Conservation (phyloP, 176 grass and related monocot species). For the Hyparrhenia diplandra region DNA sequence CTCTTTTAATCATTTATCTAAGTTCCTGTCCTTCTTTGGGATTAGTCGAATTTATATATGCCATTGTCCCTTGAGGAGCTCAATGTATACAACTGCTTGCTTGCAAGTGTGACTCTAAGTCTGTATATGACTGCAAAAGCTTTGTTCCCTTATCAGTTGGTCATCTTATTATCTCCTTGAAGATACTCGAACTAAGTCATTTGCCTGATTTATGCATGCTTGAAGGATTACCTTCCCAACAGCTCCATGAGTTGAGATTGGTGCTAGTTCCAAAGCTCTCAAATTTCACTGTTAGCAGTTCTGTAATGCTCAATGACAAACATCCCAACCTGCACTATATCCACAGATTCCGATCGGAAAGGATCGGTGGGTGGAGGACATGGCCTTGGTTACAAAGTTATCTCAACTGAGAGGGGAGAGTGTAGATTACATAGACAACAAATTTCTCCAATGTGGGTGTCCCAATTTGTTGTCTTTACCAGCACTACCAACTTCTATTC, state of each 20-base stretch:
- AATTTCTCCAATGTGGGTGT: too few species aligned
- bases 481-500: background rate
- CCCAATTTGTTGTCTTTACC: background rate
- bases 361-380: too few species aligned
- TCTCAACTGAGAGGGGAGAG: too few species aligned
- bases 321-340: too few species aligned
- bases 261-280: background rate
- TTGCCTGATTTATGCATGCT: too few species aligned
- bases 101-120: background rate
- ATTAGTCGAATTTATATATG: background rate
- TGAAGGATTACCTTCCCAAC: background rate
- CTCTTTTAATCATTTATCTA: too few species aligned
- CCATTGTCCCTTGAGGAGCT: background rate
- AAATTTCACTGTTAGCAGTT: background rate
- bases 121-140: too few species aligned
- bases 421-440: too few species aligned
- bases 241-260: background rate
- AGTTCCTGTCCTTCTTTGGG: background rate
- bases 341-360: too few species aligned
- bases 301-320: background rate
- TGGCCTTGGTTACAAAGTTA: too few species aligned
- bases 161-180: background rate
- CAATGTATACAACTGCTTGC: rapidly evolving
- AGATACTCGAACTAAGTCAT: rapidly evolving
- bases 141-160: background rate